Evolutionary conservation across 2,329 filamentous ascomycete species (phyloP).

Genomic region (Monosporascus sp.): DNA sequence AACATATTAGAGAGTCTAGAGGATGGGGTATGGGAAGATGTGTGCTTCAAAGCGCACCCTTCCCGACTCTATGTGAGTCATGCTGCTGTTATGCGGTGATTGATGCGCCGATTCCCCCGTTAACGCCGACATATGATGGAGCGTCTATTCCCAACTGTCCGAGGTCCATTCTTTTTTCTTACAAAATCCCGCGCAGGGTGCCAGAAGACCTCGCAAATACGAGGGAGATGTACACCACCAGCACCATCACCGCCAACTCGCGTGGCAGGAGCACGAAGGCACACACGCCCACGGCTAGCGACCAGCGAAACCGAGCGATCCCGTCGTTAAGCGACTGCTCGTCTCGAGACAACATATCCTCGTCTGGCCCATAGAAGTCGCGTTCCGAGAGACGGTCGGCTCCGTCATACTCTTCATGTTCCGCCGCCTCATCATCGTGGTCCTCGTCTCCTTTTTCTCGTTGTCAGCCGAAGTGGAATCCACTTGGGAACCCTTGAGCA

Average conservation of each 20-base stretch:
- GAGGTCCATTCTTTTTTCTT: slow-evolving; percentile 2
- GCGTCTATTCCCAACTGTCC: slow-evolving; percentile 19
- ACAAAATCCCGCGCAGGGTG: slow-evolving; percentile 20
- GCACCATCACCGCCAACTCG: slow-evolving; percentile 22
- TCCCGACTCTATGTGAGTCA: neutral
- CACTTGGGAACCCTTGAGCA: slow-evolving; percentile 39
- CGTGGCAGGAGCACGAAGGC: slow-evolving; percentile 26
- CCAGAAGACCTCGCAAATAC: slow-evolving; percentile 23
- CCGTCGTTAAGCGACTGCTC: slow-evolving; percentile 14
- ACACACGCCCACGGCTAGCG: slow-evolving; percentile 19
- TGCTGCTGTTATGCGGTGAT: neutral
- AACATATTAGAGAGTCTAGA: neutral
- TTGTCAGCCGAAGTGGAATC: slow-evolving; percentile 55
- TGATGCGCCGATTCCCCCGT: slow-evolving; percentile 4
- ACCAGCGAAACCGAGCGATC: slow-evolving; percentile 24
- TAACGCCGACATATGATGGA: slow-evolving; percentile 24
- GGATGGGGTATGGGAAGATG: neutral
- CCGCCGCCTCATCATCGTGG: slow-evolving; percentile 23
- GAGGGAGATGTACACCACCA: slow-evolving; percentile 27
- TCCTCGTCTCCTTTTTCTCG: slow-evolving; percentile 30
- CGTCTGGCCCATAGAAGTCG: slow-evolving; percentile 6
- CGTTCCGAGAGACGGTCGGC: slow-evolving; percentile 8
- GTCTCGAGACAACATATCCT: slow-evolving; percentile 8
- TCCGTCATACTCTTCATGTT: slow-evolving; percentile 26
- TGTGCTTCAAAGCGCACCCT: neutral